Conservation (phyloP, 2,329 filamentous ascomycete species). For the Ophiostoma australiae region DNA sequence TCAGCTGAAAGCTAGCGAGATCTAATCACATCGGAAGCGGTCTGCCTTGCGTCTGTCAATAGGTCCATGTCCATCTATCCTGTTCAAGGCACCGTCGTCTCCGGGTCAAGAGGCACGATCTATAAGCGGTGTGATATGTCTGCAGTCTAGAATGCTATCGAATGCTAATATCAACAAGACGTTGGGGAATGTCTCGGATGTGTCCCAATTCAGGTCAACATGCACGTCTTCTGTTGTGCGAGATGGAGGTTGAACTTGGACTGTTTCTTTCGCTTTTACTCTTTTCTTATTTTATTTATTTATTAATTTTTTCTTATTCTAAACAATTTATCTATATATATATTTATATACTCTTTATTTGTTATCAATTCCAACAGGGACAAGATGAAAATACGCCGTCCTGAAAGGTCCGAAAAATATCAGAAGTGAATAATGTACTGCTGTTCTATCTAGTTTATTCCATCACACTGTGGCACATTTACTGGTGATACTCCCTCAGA, state of each 20-base stretch:
- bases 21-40: slow-evolving; percentile 1
- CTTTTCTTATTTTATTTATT: background rate
- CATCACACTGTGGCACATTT: background rate
- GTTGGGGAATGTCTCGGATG: background rate
- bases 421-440: too few relatives aligned
- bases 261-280: background rate
- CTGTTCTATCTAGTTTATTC: too few relatives aligned
- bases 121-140: slow-evolving; percentile 2
- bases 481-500: too few relatives aligned
- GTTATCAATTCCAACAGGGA: too few relatives aligned
- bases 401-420: too few relatives aligned
- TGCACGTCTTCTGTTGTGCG: background rate
- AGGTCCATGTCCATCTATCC: background rate
- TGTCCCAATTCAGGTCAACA: background rate
- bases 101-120: background rate
- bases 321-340: too few relatives aligned
- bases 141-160: background rate
- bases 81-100: background rate
- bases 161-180: background rate
- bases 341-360: too few relatives aligned
- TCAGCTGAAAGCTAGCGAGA: background rate
- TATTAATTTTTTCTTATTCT: too few relatives aligned
- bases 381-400: too few relatives aligned
- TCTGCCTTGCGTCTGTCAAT: background rate
- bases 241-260: background rate